Evolutionary conservation across 116 monocot genomes (phyloP).

Genomic region (Trichopus zeylanicus): DNA sequence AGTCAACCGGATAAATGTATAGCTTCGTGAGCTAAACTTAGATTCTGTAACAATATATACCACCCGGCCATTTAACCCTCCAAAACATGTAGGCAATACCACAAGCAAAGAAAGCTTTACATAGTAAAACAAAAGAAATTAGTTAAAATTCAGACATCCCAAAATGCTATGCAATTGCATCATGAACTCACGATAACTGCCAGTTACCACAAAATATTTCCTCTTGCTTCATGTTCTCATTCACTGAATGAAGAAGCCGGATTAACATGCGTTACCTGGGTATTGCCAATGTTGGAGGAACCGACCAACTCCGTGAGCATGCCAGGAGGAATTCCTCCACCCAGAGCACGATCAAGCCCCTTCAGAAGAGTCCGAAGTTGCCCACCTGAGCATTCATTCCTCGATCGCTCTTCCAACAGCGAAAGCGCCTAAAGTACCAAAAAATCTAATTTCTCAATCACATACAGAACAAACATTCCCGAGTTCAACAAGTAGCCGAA

Average conservation of each 20-base stretch:
- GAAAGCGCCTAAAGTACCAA: constrained; percentile 40
- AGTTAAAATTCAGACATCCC: background rate
- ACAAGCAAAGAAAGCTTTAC: constrained; percentile 79
- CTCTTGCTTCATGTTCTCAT: too few relatives aligned
- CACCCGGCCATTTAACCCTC: constrained; percentile 88
- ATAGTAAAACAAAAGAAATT: constrained; percentile 43
- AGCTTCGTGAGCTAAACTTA: constrained; percentile 89
- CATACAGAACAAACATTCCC: background rate
- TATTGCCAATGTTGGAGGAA: constrained; percentile 91
- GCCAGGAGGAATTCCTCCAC: constrained; percentile 77
- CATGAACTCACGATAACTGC: too few relatives aligned
- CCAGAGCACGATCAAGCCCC: constrained; percentile 67
- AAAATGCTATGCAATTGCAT: too few relatives aligned
- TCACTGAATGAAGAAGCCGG: background rate
- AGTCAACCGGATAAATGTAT: background rate
- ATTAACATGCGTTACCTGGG: constrained; percentile 38
- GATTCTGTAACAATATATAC: constrained; percentile 88
- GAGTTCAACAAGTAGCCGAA: background rate
- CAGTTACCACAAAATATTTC: too few relatives aligned
- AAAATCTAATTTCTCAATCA: background rate
- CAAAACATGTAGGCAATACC: constrained; percentile 63
- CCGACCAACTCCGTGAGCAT: constrained; percentile 81
- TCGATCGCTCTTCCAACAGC: constrained; percentile 49
- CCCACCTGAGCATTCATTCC: constrained; percentile 21
- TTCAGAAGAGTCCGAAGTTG: constrained; percentile 47